Percentiles rank a stretch among this genome's conserved stretches.
Conservation (phyloP, 495 filamentous ascomycete genomes). For the Daldinia bambusicola region DNA sequence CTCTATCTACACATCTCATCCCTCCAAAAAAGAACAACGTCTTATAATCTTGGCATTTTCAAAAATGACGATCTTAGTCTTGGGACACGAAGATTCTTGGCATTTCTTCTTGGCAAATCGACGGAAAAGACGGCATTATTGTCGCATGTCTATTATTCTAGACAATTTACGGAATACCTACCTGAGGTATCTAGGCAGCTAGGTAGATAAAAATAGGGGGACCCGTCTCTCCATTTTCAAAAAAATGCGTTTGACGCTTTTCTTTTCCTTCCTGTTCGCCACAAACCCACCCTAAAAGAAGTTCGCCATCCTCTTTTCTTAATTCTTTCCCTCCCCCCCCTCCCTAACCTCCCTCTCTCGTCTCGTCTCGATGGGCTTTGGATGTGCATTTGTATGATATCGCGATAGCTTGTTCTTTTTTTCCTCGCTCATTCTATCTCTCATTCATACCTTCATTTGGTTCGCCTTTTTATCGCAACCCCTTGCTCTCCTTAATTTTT, state of each 20-base stretch:
- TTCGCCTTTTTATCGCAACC: neutral
- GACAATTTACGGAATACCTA: too few species aligned
- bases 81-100: constrained; percentile 42
- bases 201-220: constrained; percentile 41
- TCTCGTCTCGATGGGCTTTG: constrained; percentile 19
- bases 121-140: constrained; percentile 43
- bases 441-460: constrained; percentile 38
- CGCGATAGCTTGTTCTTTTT: constrained; percentile 18
- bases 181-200: too few species aligned
- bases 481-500: constrained; percentile 18
- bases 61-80: constrained; percentile 38
- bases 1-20: constrained; percentile 26
- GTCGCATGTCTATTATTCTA: constrained; percentile 22
- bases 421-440: constrained; percentile 20
- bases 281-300: constrained; percentile 2
- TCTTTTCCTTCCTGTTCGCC: constrained; percentile 18
- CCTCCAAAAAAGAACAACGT: constrained; percentile 8
- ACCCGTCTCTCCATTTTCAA: constrained; percentile 28
- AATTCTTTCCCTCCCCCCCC: constrained; percentile 1
- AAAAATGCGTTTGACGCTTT: constrained; percentile 36
- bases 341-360: neutral
- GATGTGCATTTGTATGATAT: constrained; percentile 33
- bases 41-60: constrained; percentile 30
- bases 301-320: constrained; percentile 2
- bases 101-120: constrained; percentile 43